A percentile compares a stretch with the other conserved stretches of the same genome.
phyloP scores from a whole-genome alignment of 345 rosid species.

The Eucalyptus erythrocorys region DNA sequence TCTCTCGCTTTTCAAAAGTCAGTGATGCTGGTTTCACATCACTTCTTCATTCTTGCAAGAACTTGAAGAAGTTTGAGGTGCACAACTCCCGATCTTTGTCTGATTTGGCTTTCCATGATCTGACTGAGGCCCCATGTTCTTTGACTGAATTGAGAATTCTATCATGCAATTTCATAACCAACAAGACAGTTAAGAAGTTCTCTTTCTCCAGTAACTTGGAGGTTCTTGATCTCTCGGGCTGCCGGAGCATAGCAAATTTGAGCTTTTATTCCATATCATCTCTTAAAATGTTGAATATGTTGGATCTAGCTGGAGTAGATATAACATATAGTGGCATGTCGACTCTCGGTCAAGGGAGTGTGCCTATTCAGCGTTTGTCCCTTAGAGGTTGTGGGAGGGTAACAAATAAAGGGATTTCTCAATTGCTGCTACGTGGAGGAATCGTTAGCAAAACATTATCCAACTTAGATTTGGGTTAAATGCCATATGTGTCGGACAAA shows the following conservation, averaged over 20 bases:
- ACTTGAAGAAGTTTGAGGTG: conserved; percentile 44
- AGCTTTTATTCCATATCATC: conserved; percentile 32
- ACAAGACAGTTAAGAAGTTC: conserved; percentile 56
- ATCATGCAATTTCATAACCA: conserved; percentile 45
- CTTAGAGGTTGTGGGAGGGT: conserved; percentile 57
- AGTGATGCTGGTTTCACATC: conserved; percentile 67
- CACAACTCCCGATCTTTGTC: conserved; percentile 41
- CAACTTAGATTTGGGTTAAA: conserved; percentile 45
- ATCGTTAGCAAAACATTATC: conserved; percentile 27
- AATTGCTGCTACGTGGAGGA: conserved; percentile 35
- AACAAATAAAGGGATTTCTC: conserved; percentile 44
- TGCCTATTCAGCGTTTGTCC: conserved; percentile 31
- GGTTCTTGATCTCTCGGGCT: conserved; percentile 49
- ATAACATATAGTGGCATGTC: conserved; percentile 47
- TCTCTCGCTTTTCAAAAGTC: conserved; percentile 52
- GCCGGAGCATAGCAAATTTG: conserved; percentile 51
- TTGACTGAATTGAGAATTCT: conserved; percentile 46
- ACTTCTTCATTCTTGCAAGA: conserved; percentile 42
- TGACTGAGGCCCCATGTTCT: conserved; percentile 22
- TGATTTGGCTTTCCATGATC: conserved; percentile 57
- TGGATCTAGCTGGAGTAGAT: conserved; percentile 53
- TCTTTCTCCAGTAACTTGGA: conserved; percentile 31
- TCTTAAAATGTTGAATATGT: conserved; percentile 26
- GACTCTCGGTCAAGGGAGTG: conserved; percentile 27
- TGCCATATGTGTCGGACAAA: conserved; percentile 50